Base-by-base conservation (phyloP, 2,329 filamentous ascomycete species). In the Alternaria gaisen region DNA sequence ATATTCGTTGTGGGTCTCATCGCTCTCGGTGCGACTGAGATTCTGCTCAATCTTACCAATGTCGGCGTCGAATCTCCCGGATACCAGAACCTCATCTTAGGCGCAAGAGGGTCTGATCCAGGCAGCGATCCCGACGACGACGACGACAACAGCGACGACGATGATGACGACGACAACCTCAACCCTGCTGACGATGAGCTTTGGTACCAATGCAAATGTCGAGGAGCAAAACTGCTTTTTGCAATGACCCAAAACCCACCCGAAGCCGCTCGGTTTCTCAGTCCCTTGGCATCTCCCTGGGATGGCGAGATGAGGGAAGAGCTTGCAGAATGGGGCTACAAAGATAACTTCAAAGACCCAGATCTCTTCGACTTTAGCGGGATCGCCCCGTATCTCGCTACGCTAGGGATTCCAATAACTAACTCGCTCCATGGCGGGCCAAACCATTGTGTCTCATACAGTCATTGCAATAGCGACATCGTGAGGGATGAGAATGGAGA, bases 241-340 rank as follows among this genome's bases (percentile, higher is more conserved):
- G 47, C 26, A 18, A 24, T 8, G 12, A 51, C 47, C 20, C 34
- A 36, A 38, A 38, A 51, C 20, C 30, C 47, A 7, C 18, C 47
- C 8, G 47, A 51, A 38, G 47, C 47, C 20, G 12, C 5, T 6
- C 47, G 30, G 16, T 38, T 36, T 20, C 4, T 51, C 4, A 51
- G 5, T 24, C 47, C 47, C 18, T 24, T 38, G 9, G 34, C 30
- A 16, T 51, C 47, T 36, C 32, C 9, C 4, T 51, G 47, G 34
- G 47, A 51, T 36, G 47, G 32, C 47, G 34, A 51, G 2, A 22
- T 51, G 30, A 51, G 8, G 14, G 5, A 51, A 8, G 47, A 51
- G 5, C 16, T 56, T 8, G 10, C 7, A 3, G 41, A 11, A 3
- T 60, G 52, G 52, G 57, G 57, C 11, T 60, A 51, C 5, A 26